phyloP scores from a whole-genome alignment of 768 basidiomycete genomes.

The Albatrellus ellisii region DNA sequence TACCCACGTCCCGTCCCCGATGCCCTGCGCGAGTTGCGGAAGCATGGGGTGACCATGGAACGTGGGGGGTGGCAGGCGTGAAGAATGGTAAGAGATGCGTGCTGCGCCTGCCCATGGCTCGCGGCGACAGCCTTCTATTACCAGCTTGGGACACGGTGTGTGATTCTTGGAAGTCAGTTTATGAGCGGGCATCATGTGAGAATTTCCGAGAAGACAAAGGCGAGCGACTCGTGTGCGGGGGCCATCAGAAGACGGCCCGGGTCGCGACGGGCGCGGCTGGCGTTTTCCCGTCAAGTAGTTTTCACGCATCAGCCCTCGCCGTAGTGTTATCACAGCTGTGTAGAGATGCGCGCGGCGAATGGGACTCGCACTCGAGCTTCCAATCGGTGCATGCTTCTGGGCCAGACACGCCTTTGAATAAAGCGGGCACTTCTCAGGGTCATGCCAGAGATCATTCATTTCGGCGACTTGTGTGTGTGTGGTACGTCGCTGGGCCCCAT shows the following conservation, averaged over 20 bases:
- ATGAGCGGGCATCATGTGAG: constrained; percentile 1
- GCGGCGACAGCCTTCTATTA: too few species aligned
- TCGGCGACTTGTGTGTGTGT: background rate
- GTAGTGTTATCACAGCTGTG: background rate
- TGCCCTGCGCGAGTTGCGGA: background rate
- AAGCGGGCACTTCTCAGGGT: background rate
- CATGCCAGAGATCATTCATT: background rate
- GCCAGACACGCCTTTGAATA: background rate
- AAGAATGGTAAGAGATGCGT: too few species aligned
- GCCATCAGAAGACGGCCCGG: background rate
- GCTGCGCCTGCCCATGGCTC: too few species aligned
- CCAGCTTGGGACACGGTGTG: too few species aligned
- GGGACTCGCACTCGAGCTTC: background rate
- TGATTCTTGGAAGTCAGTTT: too few species aligned
- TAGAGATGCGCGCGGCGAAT: background rate
- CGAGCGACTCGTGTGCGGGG: background rate
- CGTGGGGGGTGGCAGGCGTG: background rate
- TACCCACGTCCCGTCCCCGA: too few species aligned
- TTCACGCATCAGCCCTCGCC: background rate
- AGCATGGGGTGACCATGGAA: background rate
- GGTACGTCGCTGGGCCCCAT: background rate
- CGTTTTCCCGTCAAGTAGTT: background rate
- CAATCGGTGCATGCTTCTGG: too few species aligned
- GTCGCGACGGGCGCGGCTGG: background rate
- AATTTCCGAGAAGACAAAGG: background rate